phyloP scores from a whole-genome alignment of 2,329 filamentous ascomycete species.

The Penicillium sp. region DNA sequence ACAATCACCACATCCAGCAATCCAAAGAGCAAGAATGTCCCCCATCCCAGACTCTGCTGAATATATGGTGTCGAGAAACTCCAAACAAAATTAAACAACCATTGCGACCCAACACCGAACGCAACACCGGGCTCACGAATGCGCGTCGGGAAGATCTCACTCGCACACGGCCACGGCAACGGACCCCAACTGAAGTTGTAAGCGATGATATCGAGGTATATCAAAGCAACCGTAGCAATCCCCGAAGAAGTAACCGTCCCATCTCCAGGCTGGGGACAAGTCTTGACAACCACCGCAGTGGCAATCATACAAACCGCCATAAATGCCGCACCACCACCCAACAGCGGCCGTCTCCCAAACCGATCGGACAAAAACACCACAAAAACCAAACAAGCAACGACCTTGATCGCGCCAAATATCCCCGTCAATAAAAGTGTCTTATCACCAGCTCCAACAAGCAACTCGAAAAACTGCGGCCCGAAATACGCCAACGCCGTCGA shows the following conservation, averaged over 20 bases:
- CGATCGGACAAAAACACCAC: conserved; percentile 56
- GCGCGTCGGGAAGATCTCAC: conserved; percentile 41
- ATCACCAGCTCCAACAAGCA: conserved; percentile 50
- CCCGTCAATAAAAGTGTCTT: conserved; percentile 52
- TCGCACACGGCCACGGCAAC: conserved; percentile 41
- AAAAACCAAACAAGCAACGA: conserved; percentile 52
- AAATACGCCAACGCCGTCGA: conserved; percentile 58
- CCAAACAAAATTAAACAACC: conserved; percentile 45
- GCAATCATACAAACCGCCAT: conserved; percentile 50
- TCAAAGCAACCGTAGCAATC: conserved; percentile 54
- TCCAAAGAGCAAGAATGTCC: conserved; percentile 48
- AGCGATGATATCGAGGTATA: conserved; percentile 55
- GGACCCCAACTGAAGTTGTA: conserved; percentile 47
- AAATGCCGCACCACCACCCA: conserved; percentile 49
- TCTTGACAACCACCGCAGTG: conserved; percentile 49
- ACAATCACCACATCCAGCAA: conserved; percentile 48
- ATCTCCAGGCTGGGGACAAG: conserved; percentile 35
- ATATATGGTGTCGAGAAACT: conserved; percentile 45
- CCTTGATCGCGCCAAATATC: conserved; percentile 56
- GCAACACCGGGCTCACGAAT: conserved; percentile 44
- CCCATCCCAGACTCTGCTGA: conserved; percentile 49
- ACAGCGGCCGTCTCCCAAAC: conserved; percentile 53
- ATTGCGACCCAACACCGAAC: conserved; percentile 41
- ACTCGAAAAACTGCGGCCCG: conserved; percentile 55
- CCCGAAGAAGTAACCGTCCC: conserved; percentile 47